These are phyloP conservation scores for Suhomyces kilbournensis DNA, from an alignment of 805 yeast species.

Conservation along the genomic window DNA sequence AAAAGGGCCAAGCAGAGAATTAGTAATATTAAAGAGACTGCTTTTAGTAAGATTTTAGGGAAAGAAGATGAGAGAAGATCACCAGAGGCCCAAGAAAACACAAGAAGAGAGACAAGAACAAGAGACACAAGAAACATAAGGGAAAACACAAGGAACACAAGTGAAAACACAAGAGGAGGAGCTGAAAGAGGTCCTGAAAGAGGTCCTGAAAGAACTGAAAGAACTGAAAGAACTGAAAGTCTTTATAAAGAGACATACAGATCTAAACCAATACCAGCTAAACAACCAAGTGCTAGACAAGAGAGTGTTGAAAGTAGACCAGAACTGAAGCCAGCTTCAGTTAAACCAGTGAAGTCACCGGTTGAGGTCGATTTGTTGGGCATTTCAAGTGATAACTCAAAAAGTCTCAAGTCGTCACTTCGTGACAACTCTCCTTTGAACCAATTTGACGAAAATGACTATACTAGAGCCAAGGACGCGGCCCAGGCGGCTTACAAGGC, in stretches of 20 bases:
- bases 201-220: too few species aligned
- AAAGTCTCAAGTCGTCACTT: constrained; percentile 2
- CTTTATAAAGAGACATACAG: not conserved
- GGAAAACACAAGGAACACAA: too few species aligned
- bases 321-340: too few species aligned
- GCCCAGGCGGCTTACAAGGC: constrained; percentile 66
- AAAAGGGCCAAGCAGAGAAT: constrained; percentile 29
- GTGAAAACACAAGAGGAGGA: not conserved
- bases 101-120: not conserved
- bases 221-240: too few species aligned
- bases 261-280: not conserved
- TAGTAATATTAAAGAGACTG: constrained; percentile 15
- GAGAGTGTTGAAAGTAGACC: too few species aligned
- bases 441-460: constrained; percentile 39
- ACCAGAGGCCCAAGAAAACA: too few species aligned
- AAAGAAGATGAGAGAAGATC: too few species aligned
- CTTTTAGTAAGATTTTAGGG: constrained; percentile 10
- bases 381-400: constrained; percentile 9
- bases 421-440: constrained; percentile 25
- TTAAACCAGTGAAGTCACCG: too few species aligned
- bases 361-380: constrained; percentile 29
- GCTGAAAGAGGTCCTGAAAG: too few species aligned
- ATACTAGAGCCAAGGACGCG: constrained; percentile 47
- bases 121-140: too few species aligned
- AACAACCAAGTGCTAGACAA: not conserved